Conservation (phyloP, 129 eudicot genomes). For the carrot (Daucus carota) region DNA sequence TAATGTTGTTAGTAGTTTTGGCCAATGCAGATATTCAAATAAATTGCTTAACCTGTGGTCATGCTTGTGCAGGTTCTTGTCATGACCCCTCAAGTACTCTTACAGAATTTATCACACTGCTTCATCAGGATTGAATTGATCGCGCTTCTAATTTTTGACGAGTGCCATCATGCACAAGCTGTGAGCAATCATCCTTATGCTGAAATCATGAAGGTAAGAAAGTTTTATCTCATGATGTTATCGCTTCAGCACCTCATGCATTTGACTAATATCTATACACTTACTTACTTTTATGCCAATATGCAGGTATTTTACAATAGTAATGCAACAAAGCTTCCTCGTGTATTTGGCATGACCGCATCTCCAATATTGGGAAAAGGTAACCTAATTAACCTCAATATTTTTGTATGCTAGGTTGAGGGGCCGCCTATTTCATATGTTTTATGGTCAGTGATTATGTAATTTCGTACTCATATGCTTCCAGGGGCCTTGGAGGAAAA, state of each 20-base stretch:
- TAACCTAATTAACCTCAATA: constrained; percentile 15
- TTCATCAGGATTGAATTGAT: constrained; percentile 65
- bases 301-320: constrained; percentile 65
- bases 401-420: constrained; percentile 8
- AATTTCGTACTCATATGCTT: constrained; percentile 21
- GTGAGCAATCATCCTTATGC: constrained; percentile 95
- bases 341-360: constrained; percentile 98
- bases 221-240: background rate
- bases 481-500: too few relatives aligned
- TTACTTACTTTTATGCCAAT: constrained; percentile 6
- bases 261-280: constrained; percentile 7
- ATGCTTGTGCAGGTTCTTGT: constrained; percentile 66
- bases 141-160: constrained; percentile 91
- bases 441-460: too few relatives aligned
- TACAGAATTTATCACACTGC: constrained; percentile 70
- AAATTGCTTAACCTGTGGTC: background rate
- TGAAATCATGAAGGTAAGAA: constrained; percentile 86
- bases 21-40: background rate
- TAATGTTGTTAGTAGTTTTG: background rate
- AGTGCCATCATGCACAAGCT: constrained; percentile 94
- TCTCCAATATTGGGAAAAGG: constrained; percentile 93
- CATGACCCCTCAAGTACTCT: constrained; percentile 83
- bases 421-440: constrained; percentile 2
- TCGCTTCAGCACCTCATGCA: background rate
- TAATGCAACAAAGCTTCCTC: constrained; percentile 56